phyloP scores from a whole-genome alignment of 1,284 basidiomycete genomes.

The Ceratobasidium sp. region DNA sequence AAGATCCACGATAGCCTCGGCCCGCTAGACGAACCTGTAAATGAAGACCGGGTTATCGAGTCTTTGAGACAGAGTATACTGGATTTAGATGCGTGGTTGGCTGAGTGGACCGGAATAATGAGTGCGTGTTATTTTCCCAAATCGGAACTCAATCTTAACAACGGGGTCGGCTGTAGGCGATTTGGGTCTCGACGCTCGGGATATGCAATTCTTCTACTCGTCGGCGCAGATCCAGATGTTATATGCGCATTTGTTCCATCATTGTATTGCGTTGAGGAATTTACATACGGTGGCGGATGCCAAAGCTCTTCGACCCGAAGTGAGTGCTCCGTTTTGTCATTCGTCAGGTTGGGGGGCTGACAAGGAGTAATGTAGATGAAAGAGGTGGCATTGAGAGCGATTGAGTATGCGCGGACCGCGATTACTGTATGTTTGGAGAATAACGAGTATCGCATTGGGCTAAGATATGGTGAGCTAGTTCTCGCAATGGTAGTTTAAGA shows the following conservation, averaged over 20 bases:
- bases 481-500: too few species aligned
- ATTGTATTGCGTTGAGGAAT: conserved; percentile 46
- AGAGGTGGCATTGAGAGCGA: conserved; percentile 45
- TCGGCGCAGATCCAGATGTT: conserved; percentile 47
- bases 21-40: conserved; percentile 39
- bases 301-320: conserved; percentile 44
- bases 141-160: background rate
- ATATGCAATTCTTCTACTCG: conserved; percentile 46
- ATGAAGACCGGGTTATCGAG: conserved; percentile 44
- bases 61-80: conserved; percentile 44
- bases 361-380: conserved; percentile 41
- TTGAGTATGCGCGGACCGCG: conserved; percentile 46
- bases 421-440: conserved; percentile 46
- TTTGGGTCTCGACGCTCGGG: conserved; percentile 42
- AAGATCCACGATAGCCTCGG: conserved; percentile 44
- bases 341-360: background rate
- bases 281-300: conserved; percentile 46
- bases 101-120: conserved; percentile 47
- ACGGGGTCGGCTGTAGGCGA: conserved; percentile 33
- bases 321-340: background rate
- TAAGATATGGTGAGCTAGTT: conserved; percentile 44
- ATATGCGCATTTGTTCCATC: conserved; percentile 48
- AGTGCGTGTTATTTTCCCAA: conserved; percentile 25
- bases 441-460: conserved; percentile 46
- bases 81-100: conserved; percentile 46